Evolutionary conservation across 2,329 filamentous ascomycete species (phyloP), one percentile per base, ranked within the genome.

Genomic region (Trichoderma citrinoviride): DNA sequence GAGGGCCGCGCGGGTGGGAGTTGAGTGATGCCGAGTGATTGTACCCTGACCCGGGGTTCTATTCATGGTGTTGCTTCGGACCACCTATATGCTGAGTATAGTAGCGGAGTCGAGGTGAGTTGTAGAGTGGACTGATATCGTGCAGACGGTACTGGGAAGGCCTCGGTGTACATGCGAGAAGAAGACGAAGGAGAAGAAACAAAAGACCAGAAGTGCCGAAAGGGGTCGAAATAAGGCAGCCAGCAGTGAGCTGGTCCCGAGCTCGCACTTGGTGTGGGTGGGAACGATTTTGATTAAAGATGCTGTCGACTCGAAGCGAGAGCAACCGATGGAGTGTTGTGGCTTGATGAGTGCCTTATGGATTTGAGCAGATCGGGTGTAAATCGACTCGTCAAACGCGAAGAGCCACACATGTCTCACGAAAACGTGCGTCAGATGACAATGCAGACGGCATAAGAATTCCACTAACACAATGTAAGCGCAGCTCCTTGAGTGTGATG

Each of bases 221-320:
- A 56, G 43, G 43, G 61, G 56, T 41, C 15, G 23, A 53, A 12
- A 46, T 56, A 58, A 46, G 56, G 33, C 33, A 37, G 33, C 33
- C 40, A 64, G 33, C 33, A 52, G 41, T 44, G 49, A 55, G 46
- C 60, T 47, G 27, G 33, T 54, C 41, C 29, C 61, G 25, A 17
- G 52, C 52, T 55, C 61, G 46, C 61, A 64, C 61, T 46, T 46
- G 58, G 37, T 49, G 52, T 33, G 52, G 50, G 58, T 62, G 58
- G 58, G 25, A 62, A 19, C 37, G 17, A 19, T 47, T 49, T 62
- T 50, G 25, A 50, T 41, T 62, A 46, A 54, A 61, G 8, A 37
- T 54, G 33, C 10, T 14, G 19, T 44, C 21, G 40, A 46, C 49
- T 62, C 41, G 40, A 33, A 62, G 40, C 58, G 58, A 62, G 41